Evolutionary conservation across 345 rosid genomes (phyloP).

Genomic region (Iberis pinnata): DNA sequence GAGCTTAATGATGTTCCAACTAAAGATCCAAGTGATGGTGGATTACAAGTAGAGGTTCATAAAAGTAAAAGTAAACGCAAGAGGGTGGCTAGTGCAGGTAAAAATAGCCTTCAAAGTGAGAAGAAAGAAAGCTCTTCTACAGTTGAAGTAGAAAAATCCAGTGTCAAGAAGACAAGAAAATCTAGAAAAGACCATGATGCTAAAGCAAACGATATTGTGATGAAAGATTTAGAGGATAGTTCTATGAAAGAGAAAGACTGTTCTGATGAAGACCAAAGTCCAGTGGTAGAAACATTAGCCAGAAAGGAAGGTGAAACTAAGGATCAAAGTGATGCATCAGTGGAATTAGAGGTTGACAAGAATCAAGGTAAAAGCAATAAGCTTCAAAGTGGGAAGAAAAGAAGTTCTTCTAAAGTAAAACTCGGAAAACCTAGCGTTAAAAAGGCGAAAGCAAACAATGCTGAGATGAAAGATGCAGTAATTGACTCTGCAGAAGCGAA

Average conservation of each 20-base stretch:
- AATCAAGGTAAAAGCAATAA: constrained; percentile 12
- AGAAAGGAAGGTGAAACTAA: constrained; percentile 21
- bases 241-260: constrained; percentile 39
- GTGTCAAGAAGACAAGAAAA: constrained; percentile 19
- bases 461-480: constrained; percentile 18
- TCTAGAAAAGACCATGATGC: constrained; percentile 23
- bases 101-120: constrained; percentile 19
- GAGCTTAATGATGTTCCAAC: constrained; percentile 16
- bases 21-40: constrained; percentile 19
- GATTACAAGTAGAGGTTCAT: constrained; percentile 16
- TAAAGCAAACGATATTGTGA: constrained; percentile 14
- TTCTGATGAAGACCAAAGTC: constrained; percentile 22
- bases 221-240: constrained; percentile 17
- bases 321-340: constrained; percentile 5
- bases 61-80: constrained; percentile 21
- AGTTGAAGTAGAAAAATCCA: constrained; percentile 26
- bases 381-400: constrained; percentile 29
- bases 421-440: constrained; percentile 4
- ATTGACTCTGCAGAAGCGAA: constrained; percentile 28
- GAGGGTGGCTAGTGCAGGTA: constrained; percentile 20
- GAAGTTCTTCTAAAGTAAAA: constrained; percentile 26
- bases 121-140: constrained; percentile 30
- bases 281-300: constrained; percentile 18
- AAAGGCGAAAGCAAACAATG: constrained; percentile 16
- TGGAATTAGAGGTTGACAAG: constrained; percentile 16